Evolutionary conservation across 2,329 filamentous ascomycete species (phyloP).

Genomic region (Aspergillus luchuensis): DNA sequence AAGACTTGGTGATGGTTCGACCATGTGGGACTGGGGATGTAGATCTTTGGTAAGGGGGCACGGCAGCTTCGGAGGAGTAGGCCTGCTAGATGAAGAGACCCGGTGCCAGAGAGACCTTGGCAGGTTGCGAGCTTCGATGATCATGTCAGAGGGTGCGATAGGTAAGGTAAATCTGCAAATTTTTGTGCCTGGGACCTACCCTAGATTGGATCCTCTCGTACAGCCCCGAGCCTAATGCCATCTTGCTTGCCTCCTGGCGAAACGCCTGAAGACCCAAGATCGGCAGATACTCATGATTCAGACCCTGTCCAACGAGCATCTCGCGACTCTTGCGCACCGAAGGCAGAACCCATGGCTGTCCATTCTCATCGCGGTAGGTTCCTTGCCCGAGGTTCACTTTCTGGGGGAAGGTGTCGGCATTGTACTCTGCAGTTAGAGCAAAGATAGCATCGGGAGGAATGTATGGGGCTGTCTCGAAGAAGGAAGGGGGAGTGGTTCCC

Average conservation of each 20-base stretch:
- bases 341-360: conserved; percentile 90
- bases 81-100: conserved; percentile 30
- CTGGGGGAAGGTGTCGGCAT: conserved; percentile 66
- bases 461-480: conserved; percentile 22
- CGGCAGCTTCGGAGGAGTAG: conserved; percentile 21
- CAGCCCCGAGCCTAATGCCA: conserved; percentile 67
- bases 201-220: conserved; percentile 19
- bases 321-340: conserved; percentile 66
- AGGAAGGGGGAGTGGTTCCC: conserved; percentile 2
- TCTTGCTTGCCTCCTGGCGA: conserved; percentile 79
- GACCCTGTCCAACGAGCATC: conserved; percentile 61
- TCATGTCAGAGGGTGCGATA: background rate
- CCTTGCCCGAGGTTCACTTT: conserved; percentile 94
- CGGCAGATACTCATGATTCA: conserved; percentile 93
- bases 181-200: background rate
- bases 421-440: conserved; percentile 53
- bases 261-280: conserved; percentile 83
- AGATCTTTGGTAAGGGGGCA: conserved; percentile 55
- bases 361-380: conserved; percentile 86
- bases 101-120: conserved; percentile 91
- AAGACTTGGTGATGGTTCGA: conserved; percentile 98
- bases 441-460: conserved; percentile 29
- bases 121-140: conserved; percentile 40
- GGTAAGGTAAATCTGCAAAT: background rate
- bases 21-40: conserved; percentile 93